Evolutionary conservation across 169 alveolate genomes (phyloP), one percentile per base, ranked within the genome.

Genomic region (Hammondia hammondi): DNA sequence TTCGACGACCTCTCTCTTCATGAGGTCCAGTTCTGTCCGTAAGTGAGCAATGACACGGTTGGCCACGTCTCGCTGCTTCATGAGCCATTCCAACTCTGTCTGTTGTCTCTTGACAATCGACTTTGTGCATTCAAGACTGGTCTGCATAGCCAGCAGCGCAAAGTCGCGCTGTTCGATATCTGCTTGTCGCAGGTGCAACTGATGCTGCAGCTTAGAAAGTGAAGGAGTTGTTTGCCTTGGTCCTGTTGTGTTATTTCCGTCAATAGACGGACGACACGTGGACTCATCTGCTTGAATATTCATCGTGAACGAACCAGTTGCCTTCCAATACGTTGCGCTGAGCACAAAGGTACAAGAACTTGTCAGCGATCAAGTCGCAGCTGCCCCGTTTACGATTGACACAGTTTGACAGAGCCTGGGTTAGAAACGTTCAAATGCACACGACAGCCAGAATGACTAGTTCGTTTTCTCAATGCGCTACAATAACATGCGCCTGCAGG

Each of bases 131-230:
- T 82, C 71, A n/a, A 82, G 57, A 52, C 43, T 39, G 39, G 37
- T n/a, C 2, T 82, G 90, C 29, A 82, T 46, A n/a, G 57, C 57
- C 10, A 82, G 90, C 90, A 82, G 90, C 70, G 90, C 90, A 82
- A 82, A 82, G 70, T 82, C 90, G 57, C 90, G 57, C 29, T 82
- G 90, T 29, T 82, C 90, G 72, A 82, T 82, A 14, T 82, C 90
- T 32, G 90, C 90, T 24, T 82, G 90, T 1, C 90, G 90, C 24
- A 82, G 70, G 39, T 82, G 90, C 37, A 82, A 17, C 90, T 82
- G 90, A 29, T 82, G 90, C 35, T 43, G 90, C 29, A 82, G 71
- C 14, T 82, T 35, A 45, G 87, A 77, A 14, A 67, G 32, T 27
- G 77, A 27, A 17, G 32, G 32, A 67, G 27, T 29, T 67, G 77